Evolutionary conservation across 257 asterid genomes (phyloP).

Genomic region (Paulownia fortunei): DNA sequence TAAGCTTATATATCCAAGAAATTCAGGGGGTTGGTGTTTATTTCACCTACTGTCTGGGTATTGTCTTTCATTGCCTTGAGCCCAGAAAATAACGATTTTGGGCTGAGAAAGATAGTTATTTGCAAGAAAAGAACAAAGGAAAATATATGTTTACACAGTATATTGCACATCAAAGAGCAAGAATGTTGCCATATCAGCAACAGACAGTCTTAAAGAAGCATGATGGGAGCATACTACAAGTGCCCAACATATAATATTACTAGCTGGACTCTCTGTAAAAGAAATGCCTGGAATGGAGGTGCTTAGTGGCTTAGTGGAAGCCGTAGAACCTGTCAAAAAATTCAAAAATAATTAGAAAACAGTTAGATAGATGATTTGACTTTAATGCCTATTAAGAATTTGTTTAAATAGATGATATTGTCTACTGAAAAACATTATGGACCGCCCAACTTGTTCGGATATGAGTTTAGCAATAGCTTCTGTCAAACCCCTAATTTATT

Average conservation of each 20-base stretch:
- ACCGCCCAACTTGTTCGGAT: background rate
- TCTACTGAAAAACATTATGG: background rate
- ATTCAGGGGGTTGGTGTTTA: background rate
- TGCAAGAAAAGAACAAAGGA: too few species aligned
- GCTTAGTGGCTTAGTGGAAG: background rate
- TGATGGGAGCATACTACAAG: background rate
- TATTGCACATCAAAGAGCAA: too few species aligned
- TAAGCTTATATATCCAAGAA: background rate
- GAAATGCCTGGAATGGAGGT: background rate
- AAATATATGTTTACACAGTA: too few species aligned
- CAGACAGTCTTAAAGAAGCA: background rate
- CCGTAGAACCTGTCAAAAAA: background rate
- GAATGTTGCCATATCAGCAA: too few species aligned
- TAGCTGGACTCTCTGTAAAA: background rate
- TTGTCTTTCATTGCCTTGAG: background rate
- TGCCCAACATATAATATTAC: background rate
- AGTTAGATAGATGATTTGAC: background rate
- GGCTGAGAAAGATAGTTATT: too few species aligned
- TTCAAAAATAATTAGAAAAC: background rate
- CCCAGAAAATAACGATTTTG: too few species aligned
- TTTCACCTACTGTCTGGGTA: background rate
- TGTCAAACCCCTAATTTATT: background rate
- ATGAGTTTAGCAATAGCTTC: background rate
- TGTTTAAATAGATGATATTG: background rate
- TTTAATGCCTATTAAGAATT: background rate